Evolutionary conservation across 2,329 filamentous ascomycete species (phyloP), one percentile per base, ranked within the genome.

Genomic region (Colletotrichum ledebouriae): DNA sequence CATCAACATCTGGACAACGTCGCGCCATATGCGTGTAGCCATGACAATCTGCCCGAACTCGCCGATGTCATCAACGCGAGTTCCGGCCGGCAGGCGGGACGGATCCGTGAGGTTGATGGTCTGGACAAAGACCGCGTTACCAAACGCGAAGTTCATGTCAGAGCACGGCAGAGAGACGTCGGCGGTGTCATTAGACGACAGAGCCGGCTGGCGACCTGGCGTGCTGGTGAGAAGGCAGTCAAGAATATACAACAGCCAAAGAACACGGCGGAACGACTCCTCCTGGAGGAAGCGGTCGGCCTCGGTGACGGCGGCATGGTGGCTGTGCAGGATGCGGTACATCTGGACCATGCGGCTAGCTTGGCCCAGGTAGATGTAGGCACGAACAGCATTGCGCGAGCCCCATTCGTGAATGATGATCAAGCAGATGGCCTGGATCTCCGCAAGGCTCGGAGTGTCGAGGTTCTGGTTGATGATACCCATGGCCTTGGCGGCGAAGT

Each of bases 261-360:
- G 77, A 3, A 87, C 88, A 41, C 87, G 86, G 58, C 87, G 86
- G 75, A 88, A 86, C 0, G 86, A 87, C 75, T 89, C 87, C 55
- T 89, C 86, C 71, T 87, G 85, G 12, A 88, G 82, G 74, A 89
- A 89, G 72, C 86, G 85, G 72, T 89, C 86, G n/a, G 84, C 73
- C 39, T 77, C 82, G 46, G 86, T 85, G 42, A 78, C 76, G 15
- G 82, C 80, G 47, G 80, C 77, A 71, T 86, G 83, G 72, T 87
- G 86, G 46, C 82, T 82, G 72, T 87, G 85, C 52, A 89, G 83
- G 63, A 89, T 85, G 70, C 86, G 83, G 73, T 86, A 88, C 87
- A 89, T 89, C 78, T 89, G 87, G 37, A 87, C 83, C 86, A 89
- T 89, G 67, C 87, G 85, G n/a, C 86, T 84, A 37, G 87, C 87